Percentiles rank a stretch among this genome's conserved stretches.
Evolutionary conservation across 176 grass and related monocot genomes (phyloP).

Genomic region (Phragmites australis): DNA sequence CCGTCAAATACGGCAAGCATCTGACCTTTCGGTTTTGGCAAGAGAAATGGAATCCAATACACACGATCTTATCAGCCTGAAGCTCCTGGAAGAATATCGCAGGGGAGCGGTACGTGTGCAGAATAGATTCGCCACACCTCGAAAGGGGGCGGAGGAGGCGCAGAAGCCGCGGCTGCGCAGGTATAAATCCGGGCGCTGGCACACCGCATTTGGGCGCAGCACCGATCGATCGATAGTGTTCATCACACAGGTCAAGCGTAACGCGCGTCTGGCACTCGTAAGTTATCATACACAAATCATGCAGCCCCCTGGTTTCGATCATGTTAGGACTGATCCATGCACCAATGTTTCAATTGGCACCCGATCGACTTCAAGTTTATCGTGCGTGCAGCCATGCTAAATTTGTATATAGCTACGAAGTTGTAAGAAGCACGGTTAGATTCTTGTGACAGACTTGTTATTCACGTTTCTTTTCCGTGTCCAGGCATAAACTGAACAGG

Average conservation of each 20-base stretch:
- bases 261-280: background rate
- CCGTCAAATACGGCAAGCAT: slow-evolving; percentile 6
- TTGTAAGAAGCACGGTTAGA: too few species aligned
- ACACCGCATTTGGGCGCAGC: background rate
- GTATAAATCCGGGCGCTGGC: slow-evolving; percentile 20
- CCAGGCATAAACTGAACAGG: background rate
- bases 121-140: slow-evolving; percentile 23
- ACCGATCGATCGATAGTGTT: background rate
- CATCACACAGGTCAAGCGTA: background rate
- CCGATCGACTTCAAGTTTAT: too few species aligned
- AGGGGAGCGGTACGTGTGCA: background rate
- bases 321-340: too few species aligned
- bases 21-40: background rate
- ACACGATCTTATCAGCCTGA: slow-evolving; percentile 2
- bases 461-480: background rate
- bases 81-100: slow-evolving; percentile 24
- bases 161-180: background rate
- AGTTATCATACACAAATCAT: too few species aligned
- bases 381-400: too few species aligned
- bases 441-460: too few species aligned
- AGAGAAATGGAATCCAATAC: slow-evolving; percentile 30
- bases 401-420: too few species aligned
- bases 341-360: too few species aligned
- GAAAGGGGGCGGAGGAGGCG: background rate
- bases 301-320: too few species aligned